A percentile compares a stretch with the other conserved stretches of the same genome.
These are phyloP conservation scores for Amanita muscaria DNA, from an alignment of 768 basidiomycete species.

Conservation along the genomic window DNA sequence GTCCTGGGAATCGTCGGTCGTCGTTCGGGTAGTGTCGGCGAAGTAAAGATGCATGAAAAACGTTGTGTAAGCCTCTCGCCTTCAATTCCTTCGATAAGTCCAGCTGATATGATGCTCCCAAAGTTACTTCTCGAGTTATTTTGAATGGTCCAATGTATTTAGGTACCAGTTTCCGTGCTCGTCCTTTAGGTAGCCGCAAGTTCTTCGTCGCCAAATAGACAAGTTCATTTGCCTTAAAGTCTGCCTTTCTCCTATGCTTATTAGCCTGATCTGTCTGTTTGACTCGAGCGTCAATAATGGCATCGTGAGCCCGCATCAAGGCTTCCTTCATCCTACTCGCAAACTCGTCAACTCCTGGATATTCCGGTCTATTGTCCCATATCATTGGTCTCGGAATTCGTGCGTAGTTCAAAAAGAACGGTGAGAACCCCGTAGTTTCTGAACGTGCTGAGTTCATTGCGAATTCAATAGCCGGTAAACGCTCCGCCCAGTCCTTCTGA, in stretches of 20 bases:
- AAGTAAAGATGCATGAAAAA: slow-evolving; percentile 29
- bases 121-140: background rate
- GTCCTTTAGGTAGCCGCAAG: slow-evolving; percentile 3
- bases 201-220: slow-evolving; percentile 22
- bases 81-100: slow-evolving; percentile 15
- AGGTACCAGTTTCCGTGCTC: slow-evolving; percentile 16
- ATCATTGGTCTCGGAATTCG: slow-evolving; percentile 16
- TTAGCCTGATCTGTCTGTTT: slow-evolving; percentile 16
- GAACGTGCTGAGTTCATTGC: slow-evolving; percentile 1
- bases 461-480: slow-evolving; percentile 17
- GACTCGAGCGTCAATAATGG: slow-evolving; percentile 21
- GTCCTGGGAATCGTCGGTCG: slow-evolving; percentile 24
- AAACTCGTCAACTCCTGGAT: slow-evolving; percentile 7
- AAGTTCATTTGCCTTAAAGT: slow-evolving; percentile 24
- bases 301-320: slow-evolving; percentile 25
- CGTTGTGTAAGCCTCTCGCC: slow-evolving; percentile 19
- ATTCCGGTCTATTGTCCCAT: background rate
- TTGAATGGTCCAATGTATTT: slow-evolving; percentile 18
- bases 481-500: slow-evolving; percentile 26
- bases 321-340: slow-evolving; percentile 16
- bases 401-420: slow-evolving; percentile 19
- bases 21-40: slow-evolving; percentile 22
- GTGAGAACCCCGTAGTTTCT: slow-evolving; percentile 16
- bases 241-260: slow-evolving; percentile 23
- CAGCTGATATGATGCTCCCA: slow-evolving; percentile 1